phyloP scores from a whole-genome alignment of 2,329 filamentous ascomycete species.

The Alternaria alternata region DNA sequence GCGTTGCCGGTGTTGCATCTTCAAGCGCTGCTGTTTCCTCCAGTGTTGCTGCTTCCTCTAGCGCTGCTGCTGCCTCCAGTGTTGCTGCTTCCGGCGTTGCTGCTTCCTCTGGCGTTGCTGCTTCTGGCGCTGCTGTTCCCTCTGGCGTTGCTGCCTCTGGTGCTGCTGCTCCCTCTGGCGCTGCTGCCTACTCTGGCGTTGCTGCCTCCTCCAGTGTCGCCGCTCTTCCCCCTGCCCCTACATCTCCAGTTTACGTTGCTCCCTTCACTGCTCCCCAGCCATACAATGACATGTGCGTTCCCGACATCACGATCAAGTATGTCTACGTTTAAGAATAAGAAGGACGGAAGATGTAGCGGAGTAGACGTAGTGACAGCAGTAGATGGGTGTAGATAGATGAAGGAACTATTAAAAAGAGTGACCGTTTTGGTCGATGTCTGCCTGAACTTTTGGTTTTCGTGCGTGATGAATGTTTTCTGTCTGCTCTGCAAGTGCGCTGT shows the following conservation, averaged over 20 bases:
- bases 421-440: slow-evolving; percentile 23
- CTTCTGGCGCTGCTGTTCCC: slow-evolving; percentile 8
- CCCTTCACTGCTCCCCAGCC: slow-evolving; percentile 26
- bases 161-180: slow-evolving; percentile 7
- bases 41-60: slow-evolving; percentile 7
- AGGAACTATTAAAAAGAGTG: slow-evolving; percentile 24
- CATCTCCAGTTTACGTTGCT: slow-evolving; percentile 31
- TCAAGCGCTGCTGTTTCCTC: slow-evolving; percentile 17
- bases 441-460: slow-evolving; percentile 26
- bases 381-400: slow-evolving; percentile 27
- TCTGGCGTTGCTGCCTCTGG: slow-evolving; percentile 5
- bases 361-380: slow-evolving; percentile 28
- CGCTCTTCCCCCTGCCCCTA: slow-evolving; percentile 30
- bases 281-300: slow-evolving; percentile 27
- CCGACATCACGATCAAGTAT: slow-evolving; percentile 26
- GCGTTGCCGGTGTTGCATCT: slow-evolving; percentile 22
- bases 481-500: slow-evolving; percentile 24
- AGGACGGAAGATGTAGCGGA: slow-evolving; percentile 27
- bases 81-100: slow-evolving; percentile 5
- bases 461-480: slow-evolving; percentile 28
- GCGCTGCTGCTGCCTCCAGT: slow-evolving; percentile 4
- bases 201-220: slow-evolving; percentile 14
- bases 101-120: slow-evolving; percentile 8
- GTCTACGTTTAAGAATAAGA: slow-evolving; percentile 30
- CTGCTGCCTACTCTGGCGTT: slow-evolving; percentile 3